phyloP scores from a whole-genome alignment of 805 yeast genomes.

The Metschnikowia picachoensis region DNA sequence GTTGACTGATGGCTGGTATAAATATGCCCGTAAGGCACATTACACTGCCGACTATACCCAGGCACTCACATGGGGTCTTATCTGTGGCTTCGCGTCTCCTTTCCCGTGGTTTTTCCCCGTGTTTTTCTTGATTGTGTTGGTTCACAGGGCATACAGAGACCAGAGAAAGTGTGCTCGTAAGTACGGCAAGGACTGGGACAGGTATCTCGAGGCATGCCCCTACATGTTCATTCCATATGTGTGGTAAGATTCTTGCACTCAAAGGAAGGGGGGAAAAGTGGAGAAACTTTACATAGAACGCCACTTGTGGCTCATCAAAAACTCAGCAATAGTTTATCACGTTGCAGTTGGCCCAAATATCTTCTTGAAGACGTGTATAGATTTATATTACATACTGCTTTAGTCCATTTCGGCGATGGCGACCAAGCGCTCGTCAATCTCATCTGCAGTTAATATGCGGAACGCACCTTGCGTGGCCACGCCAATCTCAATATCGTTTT shows the following conservation, averaged over 20 bases:
- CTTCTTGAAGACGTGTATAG: no score
- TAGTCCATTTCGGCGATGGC: slow-evolving; percentile 96
- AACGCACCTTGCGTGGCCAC: slow-evolving; percentile 75
- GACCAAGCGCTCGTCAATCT: slow-evolving; percentile 90
- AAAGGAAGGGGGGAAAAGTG: background rate
- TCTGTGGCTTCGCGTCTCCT: slow-evolving; percentile 82
- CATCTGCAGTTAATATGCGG: slow-evolving; percentile 70
- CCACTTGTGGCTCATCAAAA: background rate
- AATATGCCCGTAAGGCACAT: slow-evolving; percentile 88
- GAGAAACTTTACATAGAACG: no score
- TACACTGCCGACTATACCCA: slow-evolving; percentile 93
- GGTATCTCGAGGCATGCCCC: slow-evolving; percentile 83
- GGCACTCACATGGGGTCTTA: slow-evolving; percentile 85
- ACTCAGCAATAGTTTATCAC: background rate
- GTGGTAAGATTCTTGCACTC: slow-evolving; percentile 34
- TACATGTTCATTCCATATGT: slow-evolving; percentile 88
- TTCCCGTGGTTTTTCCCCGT: slow-evolving; percentile 96
- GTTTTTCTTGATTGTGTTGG: slow-evolving; percentile 81
- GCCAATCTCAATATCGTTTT: slow-evolving; percentile 90
- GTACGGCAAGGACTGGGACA: slow-evolving; percentile 93
- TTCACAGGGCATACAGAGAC: slow-evolving; percentile 89
- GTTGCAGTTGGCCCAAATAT: background rate
- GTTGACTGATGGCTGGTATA: slow-evolving; percentile 92
- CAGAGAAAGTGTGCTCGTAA: slow-evolving; percentile 76
- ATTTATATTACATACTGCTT: background rate